phyloP scores from a whole-genome alignment of 179 eudicot species.

The Sideroxylon spinosum region DNA sequence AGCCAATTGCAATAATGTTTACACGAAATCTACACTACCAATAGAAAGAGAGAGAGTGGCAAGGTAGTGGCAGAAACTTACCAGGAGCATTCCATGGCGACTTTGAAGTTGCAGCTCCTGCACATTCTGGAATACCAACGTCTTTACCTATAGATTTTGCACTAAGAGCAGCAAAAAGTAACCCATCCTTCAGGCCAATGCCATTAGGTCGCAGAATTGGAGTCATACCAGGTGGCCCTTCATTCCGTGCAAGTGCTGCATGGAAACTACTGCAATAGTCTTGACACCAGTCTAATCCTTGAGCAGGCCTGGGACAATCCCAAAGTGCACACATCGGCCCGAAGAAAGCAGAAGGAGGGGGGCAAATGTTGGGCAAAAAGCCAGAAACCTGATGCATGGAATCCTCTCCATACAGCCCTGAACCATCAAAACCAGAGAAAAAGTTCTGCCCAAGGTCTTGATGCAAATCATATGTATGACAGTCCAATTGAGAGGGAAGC shows the following conservation, averaged over 20 bases:
- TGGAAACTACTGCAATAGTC: constrained; percentile 85
- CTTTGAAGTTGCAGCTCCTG: constrained; percentile 97
- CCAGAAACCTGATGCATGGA: constrained; percentile 45
- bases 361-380: constrained; percentile 52
- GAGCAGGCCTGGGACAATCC: constrained; percentile 98
- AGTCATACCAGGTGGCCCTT: constrained; percentile 88
- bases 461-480: constrained; percentile 51
- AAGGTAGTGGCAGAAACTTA: constrained; percentile 22
- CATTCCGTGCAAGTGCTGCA: constrained; percentile 73
- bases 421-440: constrained; percentile 44
- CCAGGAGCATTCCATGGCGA: constrained; percentile 99
- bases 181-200: constrained; percentile 82
- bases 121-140: constrained; percentile 96
- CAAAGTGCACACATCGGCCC: constrained; percentile 98
- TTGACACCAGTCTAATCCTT: constrained; percentile 64
- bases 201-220: constrained; percentile 93
- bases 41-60: neutral
- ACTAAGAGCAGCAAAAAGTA: constrained; percentile 83
- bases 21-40: neutral
- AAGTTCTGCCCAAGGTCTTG: constrained; percentile 47
- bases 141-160: constrained; percentile 85
- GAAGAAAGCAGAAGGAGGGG: constrained; percentile 89
- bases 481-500: constrained; percentile 52
- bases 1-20: constrained; percentile 1
- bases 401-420: constrained; percentile 44